phyloP scores from a whole-genome alignment of 1,284 basidiomycete species.

The Cutaneotrichosporon mucoides region DNA sequence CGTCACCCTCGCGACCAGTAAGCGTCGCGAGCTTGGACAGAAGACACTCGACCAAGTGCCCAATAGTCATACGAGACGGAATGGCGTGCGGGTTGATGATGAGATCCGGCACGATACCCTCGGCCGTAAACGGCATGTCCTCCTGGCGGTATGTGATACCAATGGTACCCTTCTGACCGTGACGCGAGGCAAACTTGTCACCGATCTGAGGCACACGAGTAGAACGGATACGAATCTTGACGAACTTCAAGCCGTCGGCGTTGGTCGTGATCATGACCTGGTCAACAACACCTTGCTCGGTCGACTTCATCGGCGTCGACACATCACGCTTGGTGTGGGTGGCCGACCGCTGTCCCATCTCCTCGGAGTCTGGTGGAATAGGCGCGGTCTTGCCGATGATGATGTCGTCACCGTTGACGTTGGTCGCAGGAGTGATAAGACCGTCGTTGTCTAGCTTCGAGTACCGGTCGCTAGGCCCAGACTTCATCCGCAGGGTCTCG shows the following conservation, averaged over 20 bases:
- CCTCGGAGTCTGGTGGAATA: conserved; percentile 91
- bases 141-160: conserved; percentile 99
- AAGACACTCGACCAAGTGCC: conserved; percentile 97
- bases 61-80: conserved; percentile 99
- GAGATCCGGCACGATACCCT: conserved; percentile 93
- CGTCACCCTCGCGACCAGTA: conserved; percentile 94
- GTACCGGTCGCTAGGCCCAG: conserved; percentile 73
- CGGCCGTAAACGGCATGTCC: conserved; percentile 98
- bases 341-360: conserved; percentile 89
- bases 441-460: conserved; percentile 98
- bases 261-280: conserved; percentile 97
- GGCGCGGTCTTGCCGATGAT: conserved; percentile 99
- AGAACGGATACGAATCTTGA: conserved; percentile 94
- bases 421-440: conserved; percentile 89
- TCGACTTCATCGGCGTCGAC: conserved; percentile 95
- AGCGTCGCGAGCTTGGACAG: conserved; percentile 94
- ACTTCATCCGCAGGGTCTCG: conserved; percentile 92
- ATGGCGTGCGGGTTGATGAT: conserved; percentile 99
- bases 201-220: conserved; percentile 96
- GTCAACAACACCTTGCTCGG: conserved; percentile 95
- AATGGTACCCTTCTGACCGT: conserved; percentile 99
- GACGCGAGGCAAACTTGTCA: conserved; percentile 99
- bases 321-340: conserved; percentile 90
- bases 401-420: conserved; percentile 94
- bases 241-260: conserved; percentile 93